Conservation (phyloP, 2,329 filamentous ascomycete species). For the Colletotrichum gloeosporioides region DNA sequence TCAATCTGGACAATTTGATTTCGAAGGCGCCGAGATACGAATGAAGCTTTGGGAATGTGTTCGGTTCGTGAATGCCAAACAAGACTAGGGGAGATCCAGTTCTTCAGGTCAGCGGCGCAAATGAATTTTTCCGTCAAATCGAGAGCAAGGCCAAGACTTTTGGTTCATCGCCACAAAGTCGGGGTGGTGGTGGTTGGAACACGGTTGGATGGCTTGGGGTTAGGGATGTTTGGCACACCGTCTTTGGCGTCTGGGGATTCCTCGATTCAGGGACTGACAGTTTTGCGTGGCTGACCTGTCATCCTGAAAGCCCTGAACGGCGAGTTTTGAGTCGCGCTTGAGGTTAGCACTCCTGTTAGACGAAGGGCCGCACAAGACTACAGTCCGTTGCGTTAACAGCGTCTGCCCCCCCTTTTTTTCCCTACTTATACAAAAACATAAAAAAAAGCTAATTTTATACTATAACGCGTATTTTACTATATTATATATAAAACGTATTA, state of each 20-base stretch:
- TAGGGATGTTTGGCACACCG: not conserved
- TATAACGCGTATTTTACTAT: too few relatives aligned
- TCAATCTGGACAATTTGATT: not conserved
- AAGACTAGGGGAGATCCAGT: not conserved
- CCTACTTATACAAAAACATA: too few relatives aligned
- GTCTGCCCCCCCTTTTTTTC: too few relatives aligned
- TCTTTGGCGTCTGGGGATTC: not conserved
- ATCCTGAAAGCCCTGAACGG: not conserved
- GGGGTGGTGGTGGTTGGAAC: not conserved
- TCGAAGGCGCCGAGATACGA: not conserved
- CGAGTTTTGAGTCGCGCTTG: not conserved
- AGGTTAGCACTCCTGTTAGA: not conserved
- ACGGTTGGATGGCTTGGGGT: not conserved
- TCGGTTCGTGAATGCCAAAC: not conserved
- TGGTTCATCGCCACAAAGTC: not conserved
- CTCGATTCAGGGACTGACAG: not conserved
- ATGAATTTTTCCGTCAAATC: slow-evolving; percentile 21
- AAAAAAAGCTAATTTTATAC: too few relatives aligned
- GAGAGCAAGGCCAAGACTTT: slow-evolving; percentile 1
- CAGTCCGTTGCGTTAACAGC: too few relatives aligned
- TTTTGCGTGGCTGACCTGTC: not conserved
- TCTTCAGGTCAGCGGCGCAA: slow-evolving; percentile 7
- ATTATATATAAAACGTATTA: too few relatives aligned
- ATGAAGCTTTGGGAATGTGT: not conserved
- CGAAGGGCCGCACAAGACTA: not conserved